Conservation (phyloP, 2,329 filamentous ascomycete genomes). For the Sporothrix phasma region DNA sequence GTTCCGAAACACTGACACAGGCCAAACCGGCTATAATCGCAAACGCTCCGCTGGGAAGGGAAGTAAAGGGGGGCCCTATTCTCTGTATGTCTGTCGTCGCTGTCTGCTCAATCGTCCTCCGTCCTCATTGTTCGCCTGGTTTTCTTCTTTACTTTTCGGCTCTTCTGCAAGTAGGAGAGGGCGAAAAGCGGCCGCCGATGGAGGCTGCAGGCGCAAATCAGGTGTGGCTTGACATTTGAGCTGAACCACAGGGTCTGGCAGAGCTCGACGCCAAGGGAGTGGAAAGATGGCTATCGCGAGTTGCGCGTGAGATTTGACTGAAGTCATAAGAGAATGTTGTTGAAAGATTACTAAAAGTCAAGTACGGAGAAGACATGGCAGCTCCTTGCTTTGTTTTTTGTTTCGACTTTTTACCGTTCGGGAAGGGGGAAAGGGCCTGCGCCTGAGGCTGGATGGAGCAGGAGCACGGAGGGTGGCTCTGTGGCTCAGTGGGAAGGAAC, state of each 20-base stretch:
- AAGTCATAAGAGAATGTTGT: neutral
- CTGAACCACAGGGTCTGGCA: neutral
- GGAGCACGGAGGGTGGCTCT: too few relatives aligned
- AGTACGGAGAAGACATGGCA: too few relatives aligned
- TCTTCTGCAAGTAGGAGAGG: too few relatives aligned
- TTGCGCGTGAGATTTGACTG: neutral
- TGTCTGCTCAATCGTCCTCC: neutral
- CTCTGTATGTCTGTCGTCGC: neutral
- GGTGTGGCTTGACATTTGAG: neutral
- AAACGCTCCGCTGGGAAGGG: neutral
- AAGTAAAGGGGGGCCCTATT: neutral
- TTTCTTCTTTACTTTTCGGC: neutral
- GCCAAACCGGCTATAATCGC: neutral
- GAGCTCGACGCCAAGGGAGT: neutral
- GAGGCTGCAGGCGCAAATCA: neutral
- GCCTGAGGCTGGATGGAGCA: neutral
- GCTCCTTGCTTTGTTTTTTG: neutral
- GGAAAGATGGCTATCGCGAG: neutral
- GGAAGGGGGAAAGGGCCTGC: neutral
- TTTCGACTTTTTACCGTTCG: neutral
- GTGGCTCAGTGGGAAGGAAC: too few relatives aligned
- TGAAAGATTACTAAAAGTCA: neutral
- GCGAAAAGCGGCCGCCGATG: neutral
- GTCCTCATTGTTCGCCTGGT: neutral
- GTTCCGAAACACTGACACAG: neutral